Evolutionary conservation across 106 monocot species (phyloP), one percentile per base, ranked within the genome.

Genomic region (Dioscorea alata): DNA sequence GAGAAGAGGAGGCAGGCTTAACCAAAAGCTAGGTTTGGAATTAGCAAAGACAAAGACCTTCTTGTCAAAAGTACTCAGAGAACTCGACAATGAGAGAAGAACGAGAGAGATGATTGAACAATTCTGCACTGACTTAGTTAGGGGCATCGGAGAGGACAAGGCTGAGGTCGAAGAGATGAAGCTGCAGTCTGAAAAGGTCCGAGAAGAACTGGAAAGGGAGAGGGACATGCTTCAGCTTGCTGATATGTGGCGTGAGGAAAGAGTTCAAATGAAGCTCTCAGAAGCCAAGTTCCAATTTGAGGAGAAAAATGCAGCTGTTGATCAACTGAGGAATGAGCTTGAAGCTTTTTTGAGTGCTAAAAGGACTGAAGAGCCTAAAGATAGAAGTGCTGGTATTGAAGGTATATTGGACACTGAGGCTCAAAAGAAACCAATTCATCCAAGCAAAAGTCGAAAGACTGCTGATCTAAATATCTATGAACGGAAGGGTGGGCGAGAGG

Each of bases 221-320:
- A 83, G 94, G 33, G 82, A 85, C 25, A 90, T 94, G 94, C 94
- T 94, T 67, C 94, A 87, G 17, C 76, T 90, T 71, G 90, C 90
- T 9, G 84, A 90, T 75, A 75, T 78, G 64, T 87, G 84, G 86
- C 78, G 89, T 6, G 84, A 89, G 68, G 89, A 89, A 65, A 84
- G 93, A 62, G 77, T 89, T 67, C 89, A 89, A 59, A 89, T 93
- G 93, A 93, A 93, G 31, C 84, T 89, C 2, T 64, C 69, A 2
- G 93, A 93, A 59, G 89, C 93, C 5, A 86, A 82, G 66, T 72
- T 68, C 64, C 81, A 86, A 31, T 78, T 86, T 22, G 93, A 93
- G 71, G 88, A 92, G 83, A 88, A 92, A 69, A 84, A 93, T 75
- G 83, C 76, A 33, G 88, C 79, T 13, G 73, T 89, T 24, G 83